Evolutionary conservation across 768 basidiomycete species (phyloP), one percentile per base, ranked within the genome.

Genomic region (Tulasnella sp.): DNA sequence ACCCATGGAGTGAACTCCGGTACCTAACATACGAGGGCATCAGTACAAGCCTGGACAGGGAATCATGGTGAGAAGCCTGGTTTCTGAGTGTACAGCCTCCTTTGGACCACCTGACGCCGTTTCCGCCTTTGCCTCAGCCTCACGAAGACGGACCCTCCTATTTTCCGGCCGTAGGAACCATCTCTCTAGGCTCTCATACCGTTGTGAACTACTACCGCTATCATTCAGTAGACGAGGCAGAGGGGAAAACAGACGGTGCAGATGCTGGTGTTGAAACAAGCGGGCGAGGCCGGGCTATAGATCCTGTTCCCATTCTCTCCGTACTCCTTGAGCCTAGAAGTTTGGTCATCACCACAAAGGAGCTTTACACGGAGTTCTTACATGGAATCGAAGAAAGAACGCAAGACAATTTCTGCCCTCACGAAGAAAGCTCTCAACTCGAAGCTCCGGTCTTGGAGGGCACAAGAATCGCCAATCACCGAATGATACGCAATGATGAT

Each of bases 141-240:
- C 96, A 98, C 81, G 91, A 97, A 85, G 96, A 98, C 83, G 95
- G 96, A 0, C 92, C 95, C 2, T 89, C 91, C 23, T 98, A 97
- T 84, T 86, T 91, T 82, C 94, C 96, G 0, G 90, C 92, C 5
- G 96, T 98, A 0, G 92, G 94, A 1, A 98, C 96, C n/a, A 85
- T 98, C 73, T 95, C 96, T 18, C 85, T 98, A 78, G 91, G 92
- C 57, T 93, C 94, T 1, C 94, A 96, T 83, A 86, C 92, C 2
- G 86, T 94, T 77, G 91, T 98, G 80, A 88, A 95, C 84, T 93
- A 97, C 82, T 94, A 94, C 82, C 87, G 86, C 75, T 94, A 94
- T 81, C 61, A 5, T 11, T 29, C 61, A 67, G 32, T 35, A 26
- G 61, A 32, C 26, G 61, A 67, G 61, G 16, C 5, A n/a, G 51